phyloP scores from a whole-genome alignment of 2,329 filamentous ascomycete species.

The Colletotrichum sp. region DNA sequence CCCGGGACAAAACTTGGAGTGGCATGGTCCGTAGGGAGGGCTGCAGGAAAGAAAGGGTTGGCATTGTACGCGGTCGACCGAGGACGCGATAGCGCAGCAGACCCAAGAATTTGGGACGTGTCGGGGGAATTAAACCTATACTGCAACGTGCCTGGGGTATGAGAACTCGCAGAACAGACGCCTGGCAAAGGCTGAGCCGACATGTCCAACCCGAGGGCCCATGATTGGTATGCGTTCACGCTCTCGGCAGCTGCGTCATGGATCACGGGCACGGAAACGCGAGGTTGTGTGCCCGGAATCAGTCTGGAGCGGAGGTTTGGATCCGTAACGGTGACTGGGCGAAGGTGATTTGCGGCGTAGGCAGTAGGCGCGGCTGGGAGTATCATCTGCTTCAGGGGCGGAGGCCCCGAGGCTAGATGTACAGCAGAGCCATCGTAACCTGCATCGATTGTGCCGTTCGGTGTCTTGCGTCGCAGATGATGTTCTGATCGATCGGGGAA shows the following conservation, averaged over 20 bases:
- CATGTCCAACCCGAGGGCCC: background rate
- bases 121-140: background rate
- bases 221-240: background rate
- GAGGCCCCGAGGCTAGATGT: conserved; percentile 74
- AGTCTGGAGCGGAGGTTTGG: background rate
- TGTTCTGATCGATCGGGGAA: conserved; percentile 62
- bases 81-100: background rate
- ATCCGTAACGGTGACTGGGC: background rate
- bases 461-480: conserved; percentile 88
- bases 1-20: background rate
- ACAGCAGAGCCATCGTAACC: conserved; percentile 87
- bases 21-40: background rate
- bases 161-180: background rate
- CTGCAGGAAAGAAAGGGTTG: background rate
- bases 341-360: conserved; percentile 23
- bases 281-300: background rate
- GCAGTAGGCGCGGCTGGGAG: conserved; percentile 58
- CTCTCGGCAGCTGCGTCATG: background rate
- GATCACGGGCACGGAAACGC: background rate
- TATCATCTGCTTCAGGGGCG: conserved; percentile 83
- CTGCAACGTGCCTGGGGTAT: background rate
- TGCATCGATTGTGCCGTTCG: conserved; percentile 88
- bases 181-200: background rate
- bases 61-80: background rate
- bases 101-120: background rate